Evolutionary conservation across 352 stramenopile species (phyloP), one percentile per base, ranked within the genome.

Genomic region (Phytophthora nicotianae): DNA sequence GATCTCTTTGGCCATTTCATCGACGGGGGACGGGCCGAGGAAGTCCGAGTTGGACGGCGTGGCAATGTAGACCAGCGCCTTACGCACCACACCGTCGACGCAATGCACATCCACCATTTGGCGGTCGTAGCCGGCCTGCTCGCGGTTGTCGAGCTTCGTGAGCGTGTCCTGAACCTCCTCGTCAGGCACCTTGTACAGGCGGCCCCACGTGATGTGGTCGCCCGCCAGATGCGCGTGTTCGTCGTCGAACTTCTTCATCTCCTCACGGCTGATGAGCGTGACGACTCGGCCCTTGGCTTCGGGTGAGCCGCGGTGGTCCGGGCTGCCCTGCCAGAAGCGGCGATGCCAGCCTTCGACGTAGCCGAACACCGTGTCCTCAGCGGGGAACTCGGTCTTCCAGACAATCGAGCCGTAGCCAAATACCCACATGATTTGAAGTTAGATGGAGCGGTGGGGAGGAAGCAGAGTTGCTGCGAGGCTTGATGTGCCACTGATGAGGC

Each of bases 241-340:
- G 69, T 95, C 86, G 14, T 83, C 67, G 53, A 91, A 93, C 20
- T 74, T 70, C 69, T 77, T 77, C 73, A 93, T 91, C 52, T 93
- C 66, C 24, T 91, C 77, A 13, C 70, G 64, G 70, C 80, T 91
- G 49, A 97, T 88, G 58, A 97, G 82, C 27, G 89, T 97, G 38
- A 95, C 89, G 13, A 96, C 88, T 45, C 89, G 85, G 52, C 88
- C 89, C 57, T 88, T 81, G 23, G 70, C 77, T 0, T 89, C 85
- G 16, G 83, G 75, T 13, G 79, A 90, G 64, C 89, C 89, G 58
- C 89, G 86, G 68, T 97, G 89, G 66, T 96, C 86, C 0, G 89
- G 84, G 38, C 83, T 95, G 55, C 89, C 87, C 62, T 97, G 89
- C 88, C 88, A 97, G 72, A 97, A 97, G 53, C 89, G 86, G 20